These are phyloP conservation scores for Calcarisporium arbuscula DNA, from an alignment of 2,329 filamentous ascomycete species.

Conservation along the genomic window DNA sequence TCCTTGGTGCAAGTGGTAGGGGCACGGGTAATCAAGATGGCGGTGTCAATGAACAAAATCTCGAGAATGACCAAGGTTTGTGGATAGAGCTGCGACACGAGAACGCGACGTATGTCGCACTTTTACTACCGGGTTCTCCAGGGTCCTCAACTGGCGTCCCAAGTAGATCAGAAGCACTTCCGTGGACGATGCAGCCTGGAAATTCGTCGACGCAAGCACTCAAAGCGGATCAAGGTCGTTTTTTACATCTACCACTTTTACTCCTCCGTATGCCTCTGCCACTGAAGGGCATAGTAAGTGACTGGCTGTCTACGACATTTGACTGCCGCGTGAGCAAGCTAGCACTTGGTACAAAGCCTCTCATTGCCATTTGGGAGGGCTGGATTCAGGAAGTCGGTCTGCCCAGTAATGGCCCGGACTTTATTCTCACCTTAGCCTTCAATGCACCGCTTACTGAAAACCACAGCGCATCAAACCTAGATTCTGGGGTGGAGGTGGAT, in stretches of 20 bases:
- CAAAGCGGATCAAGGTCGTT: slow-evolving; percentile 20
- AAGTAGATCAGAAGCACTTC: slow-evolving; percentile 2
- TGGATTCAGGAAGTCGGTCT: slow-evolving; percentile 39
- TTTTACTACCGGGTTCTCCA: slow-evolving; percentile 37
- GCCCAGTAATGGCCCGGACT: slow-evolving; percentile 32
- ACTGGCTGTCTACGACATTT: slow-evolving; percentile 47
- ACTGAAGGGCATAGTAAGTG: slow-evolving; percentile 40
- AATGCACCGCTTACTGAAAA: slow-evolving; percentile 28
- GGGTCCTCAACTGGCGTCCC: background rate
- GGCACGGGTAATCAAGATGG: slow-evolving; percentile 11
- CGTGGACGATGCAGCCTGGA: slow-evolving; percentile 17
- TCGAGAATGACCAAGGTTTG: slow-evolving; percentile 19
- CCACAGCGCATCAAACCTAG: background rate
- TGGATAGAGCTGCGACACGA: slow-evolving; percentile 49
- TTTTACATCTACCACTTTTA: slow-evolving; percentile 45
- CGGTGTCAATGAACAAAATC: slow-evolving; percentile 10
- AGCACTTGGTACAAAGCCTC: slow-evolving; percentile 42
- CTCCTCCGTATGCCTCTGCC: slow-evolving; percentile 49
- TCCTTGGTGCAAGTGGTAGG: slow-evolving; percentile 24
- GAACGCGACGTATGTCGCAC: slow-evolving; percentile 42
- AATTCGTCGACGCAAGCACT: background rate
- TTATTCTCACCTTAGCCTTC: slow-evolving; percentile 46
- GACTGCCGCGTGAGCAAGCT: slow-evolving; percentile 50
- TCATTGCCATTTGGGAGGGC: slow-evolving; percentile 43
- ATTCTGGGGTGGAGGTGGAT: slow-evolving; percentile 7